Evolutionary conservation across 441 rosid species (phyloP).

Genomic region (Melastoma candidum): DNA sequence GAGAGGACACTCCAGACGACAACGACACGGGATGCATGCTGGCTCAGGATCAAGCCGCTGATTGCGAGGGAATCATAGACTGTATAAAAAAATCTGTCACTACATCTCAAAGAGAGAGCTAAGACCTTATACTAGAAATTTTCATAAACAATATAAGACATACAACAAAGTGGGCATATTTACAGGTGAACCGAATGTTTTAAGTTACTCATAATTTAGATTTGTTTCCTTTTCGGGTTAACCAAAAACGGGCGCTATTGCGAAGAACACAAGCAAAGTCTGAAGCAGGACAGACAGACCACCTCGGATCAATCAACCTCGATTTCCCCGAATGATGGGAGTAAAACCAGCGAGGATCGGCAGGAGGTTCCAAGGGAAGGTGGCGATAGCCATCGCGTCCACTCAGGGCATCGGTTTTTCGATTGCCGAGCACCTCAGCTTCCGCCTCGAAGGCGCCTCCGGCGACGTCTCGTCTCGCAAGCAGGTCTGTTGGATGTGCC

Average conservation of each 20-base stretch:
- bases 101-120: conserved; percentile 13
- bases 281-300: no score
- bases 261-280: no score
- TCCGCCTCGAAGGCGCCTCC: conserved; percentile 82
- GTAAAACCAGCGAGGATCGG: conserved; percentile 22
- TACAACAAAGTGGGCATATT: no score
- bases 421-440: conserved; percentile 68
- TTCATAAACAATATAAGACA: no score
- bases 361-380: conserved; percentile 65
- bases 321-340: conserved; percentile 15
- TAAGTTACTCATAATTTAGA: no score
- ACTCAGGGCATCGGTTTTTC: conserved; percentile 87
- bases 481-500: conserved; percentile 35
- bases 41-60: conserved; percentile 35
- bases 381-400: conserved; percentile 83
- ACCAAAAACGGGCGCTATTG: no score
- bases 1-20: conserved; percentile 32
- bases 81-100: conserved; percentile 60
- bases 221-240: no score
- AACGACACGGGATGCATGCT: conserved; percentile 35
- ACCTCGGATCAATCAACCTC: no score
- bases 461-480: conserved; percentile 89
- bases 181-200: no score
- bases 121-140: no score
- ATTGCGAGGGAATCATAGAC: conserved; percentile 79